Percentiles rank a stretch among this genome's conserved stretches.
phyloP scores from a whole-genome alignment of 1,139 yeast species.

The Geotrichum fermentans region DNA sequence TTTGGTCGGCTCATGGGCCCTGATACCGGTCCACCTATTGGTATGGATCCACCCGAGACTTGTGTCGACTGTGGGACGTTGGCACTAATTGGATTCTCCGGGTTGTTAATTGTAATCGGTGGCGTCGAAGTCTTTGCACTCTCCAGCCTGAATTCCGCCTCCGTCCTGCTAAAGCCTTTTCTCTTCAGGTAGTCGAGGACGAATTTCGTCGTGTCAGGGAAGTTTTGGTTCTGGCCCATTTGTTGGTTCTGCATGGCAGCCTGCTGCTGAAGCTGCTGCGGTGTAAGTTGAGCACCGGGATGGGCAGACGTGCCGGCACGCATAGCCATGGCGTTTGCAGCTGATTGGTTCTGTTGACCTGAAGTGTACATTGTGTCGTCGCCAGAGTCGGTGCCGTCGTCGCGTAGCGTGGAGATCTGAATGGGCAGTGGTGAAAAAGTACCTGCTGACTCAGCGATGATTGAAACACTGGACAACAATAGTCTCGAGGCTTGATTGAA shows the following conservation, averaged over 20 bases:
- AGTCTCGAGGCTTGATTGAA: too few relatives aligned
- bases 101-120: slow-evolving; percentile 29
- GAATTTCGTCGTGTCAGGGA: slow-evolving; percentile 18
- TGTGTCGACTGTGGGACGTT: slow-evolving; percentile 6
- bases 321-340: background rate
- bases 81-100: background rate
- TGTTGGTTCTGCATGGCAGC: slow-evolving; percentile 13
- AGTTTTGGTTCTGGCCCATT: background rate
- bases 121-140: slow-evolving; percentile 68
- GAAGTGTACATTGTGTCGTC: slow-evolving; percentile 7
- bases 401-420: too few relatives aligned
- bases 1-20: slow-evolving; percentile 33
- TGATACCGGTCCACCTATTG: slow-evolving; percentile 25
- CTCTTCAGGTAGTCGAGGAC: slow-evolving; percentile 88
- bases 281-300: slow-evolving; percentile 13
- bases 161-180: slow-evolving; percentile 91
- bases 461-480: too few relatives aligned
- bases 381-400: too few relatives aligned
- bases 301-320: background rate
- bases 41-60: slow-evolving; percentile 7
- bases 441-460: too few relatives aligned
- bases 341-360: background rate
- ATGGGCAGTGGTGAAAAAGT: too few relatives aligned
- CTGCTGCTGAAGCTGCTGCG: slow-evolving; percentile 11
- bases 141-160: slow-evolving; percentile 88